These are phyloP conservation scores for Panellus pusillus DNA, from an alignment of 768 basidiomycete species.

Conservation along the genomic window DNA sequence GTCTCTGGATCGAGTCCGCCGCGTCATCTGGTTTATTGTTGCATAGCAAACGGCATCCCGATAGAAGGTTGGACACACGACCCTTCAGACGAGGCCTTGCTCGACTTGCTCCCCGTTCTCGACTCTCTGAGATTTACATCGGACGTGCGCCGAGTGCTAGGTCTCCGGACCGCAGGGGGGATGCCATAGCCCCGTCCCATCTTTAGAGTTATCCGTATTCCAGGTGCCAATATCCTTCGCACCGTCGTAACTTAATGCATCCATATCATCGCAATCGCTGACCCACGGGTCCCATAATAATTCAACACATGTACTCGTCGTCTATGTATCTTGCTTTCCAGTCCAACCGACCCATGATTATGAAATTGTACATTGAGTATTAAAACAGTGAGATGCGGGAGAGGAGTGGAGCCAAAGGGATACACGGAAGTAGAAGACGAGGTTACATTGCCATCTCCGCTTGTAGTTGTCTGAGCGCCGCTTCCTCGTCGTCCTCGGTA, in stretches of 20 bases:
- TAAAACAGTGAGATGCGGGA: constrained; percentile 19
- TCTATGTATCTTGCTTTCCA: constrained; percentile 22
- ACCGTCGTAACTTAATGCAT: constrained; percentile 28
- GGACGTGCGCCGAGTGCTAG: constrained; percentile 91
- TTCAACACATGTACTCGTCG: constrained; percentile 24
- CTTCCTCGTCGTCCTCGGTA: constrained; percentile 87
- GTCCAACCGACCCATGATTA: constrained; percentile 25
- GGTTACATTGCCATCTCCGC: constrained; percentile 80
- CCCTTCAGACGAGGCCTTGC: constrained; percentile 92
- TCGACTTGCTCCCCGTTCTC: constrained; percentile 92
- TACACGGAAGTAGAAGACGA: constrained; percentile 17
- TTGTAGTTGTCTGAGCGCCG: constrained; percentile 85
- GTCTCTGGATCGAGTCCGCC: constrained; percentile 18
- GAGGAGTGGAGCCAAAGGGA: constrained; percentile 18
- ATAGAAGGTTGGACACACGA: constrained; percentile 99
- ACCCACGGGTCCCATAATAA: constrained; percentile 15
- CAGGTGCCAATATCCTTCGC: constrained; percentile 26
- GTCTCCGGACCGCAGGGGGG: constrained; percentile 52
- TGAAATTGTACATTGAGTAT: constrained; percentile 27
- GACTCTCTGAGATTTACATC: constrained; percentile 95
- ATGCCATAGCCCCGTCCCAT: constrained; percentile 28
- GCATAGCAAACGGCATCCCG: constrained; percentile 92
- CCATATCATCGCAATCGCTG: constrained; percentile 32
- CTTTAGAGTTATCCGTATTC: constrained; percentile 30
- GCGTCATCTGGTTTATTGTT: constrained; percentile 1